Base-by-base conservation (phyloP, 2,329 filamentous ascomycete species). In the Aspergillus neoniger region DNA sequence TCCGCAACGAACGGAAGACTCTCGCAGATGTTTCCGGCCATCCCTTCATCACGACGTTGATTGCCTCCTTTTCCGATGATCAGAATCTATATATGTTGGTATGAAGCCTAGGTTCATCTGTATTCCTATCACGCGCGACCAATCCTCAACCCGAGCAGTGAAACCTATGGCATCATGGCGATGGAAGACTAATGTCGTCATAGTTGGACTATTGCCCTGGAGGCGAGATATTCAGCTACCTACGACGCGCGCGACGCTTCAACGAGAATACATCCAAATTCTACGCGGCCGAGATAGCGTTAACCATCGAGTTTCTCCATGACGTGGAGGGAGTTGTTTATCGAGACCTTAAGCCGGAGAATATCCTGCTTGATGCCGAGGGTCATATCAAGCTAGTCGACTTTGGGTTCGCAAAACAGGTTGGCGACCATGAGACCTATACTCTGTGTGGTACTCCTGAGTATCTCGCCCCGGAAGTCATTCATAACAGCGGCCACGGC, bases 391-490 rank as follows among this genome's bases (percentile, higher is more conserved):
- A 87, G 73, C 78, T 88, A 48, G 86, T 88, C 9, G 86, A 89
- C 70, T 89, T 89, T 74, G 86, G 86, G 2, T 88, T 89, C 68
- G 86, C 86, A 21, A 89, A 89, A 77, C 85, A 87, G 70, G 81
- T 88, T 41, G 82, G 70, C 53, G 72, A 76, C 48, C 75, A 71
- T 39, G 85, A 88, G 71, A 89, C 86, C 32, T 88, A 88, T 70
- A 89, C 86, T 5, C 79, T 88, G 36, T 88, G 86, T 69, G 86
- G 86, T 41, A 89, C 86, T 9, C 86, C 86, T 39, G 86, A 89
- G 68, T 89, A 89, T 71, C 81, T 89, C 19, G 86, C 86, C 4
- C 86, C 86, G 19, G 86, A 89, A 73, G 86, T 88, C 48, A 88
- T 89, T 63, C 80, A 85, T 60, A 88, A 88, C 72, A 87, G 76